Evolutionary conservation across 2,329 filamentous ascomycete species (phyloP).

Genomic region (Bipolaris victoriae): DNA sequence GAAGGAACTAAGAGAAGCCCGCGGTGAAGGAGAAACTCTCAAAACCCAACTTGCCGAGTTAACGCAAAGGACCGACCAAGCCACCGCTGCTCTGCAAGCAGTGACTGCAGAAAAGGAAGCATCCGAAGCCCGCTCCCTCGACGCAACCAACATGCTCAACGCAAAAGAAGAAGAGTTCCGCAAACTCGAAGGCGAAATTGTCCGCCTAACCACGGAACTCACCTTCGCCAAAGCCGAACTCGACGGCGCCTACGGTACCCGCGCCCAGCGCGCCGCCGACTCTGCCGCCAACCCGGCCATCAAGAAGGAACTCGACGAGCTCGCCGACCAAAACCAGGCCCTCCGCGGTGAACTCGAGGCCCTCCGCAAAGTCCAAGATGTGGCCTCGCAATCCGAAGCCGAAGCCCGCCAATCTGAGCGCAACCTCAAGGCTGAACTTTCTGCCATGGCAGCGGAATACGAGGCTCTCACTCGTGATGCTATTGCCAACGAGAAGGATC

Average conservation of each 20-base stretch:
- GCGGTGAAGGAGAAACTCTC: slow-evolving; percentile 45
- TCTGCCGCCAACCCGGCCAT: slow-evolving; percentile 63
- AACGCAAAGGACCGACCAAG: slow-evolving; percentile 40
- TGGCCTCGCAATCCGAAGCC: slow-evolving; percentile 44
- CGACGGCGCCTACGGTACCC: slow-evolving; percentile 88
- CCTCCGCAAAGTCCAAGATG: slow-evolving; percentile 48
- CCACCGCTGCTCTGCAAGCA: slow-evolving; percentile 31
- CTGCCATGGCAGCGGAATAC: slow-evolving; percentile 72
- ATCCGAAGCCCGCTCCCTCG: slow-evolving; percentile 38
- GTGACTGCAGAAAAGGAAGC: slow-evolving; percentile 42
- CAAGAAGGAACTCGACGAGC: slow-evolving; percentile 64
- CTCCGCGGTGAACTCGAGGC: slow-evolving; percentile 53
- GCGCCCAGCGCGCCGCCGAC: slow-evolving; percentile 71
- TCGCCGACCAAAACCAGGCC: slow-evolving; percentile 54
- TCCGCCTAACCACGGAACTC: slow-evolving; percentile 74
- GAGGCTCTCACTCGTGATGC: slow-evolving; percentile 72
- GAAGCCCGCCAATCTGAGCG: slow-evolving; percentile 49
- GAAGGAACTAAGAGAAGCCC: slow-evolving; percentile 36
- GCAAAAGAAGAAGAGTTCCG: slow-evolving; percentile 47
- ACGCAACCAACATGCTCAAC: slow-evolving; percentile 37
- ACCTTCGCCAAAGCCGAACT: slow-evolving; percentile 92
- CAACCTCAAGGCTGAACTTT: slow-evolving; percentile 68
- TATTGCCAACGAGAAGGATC: slow-evolving; percentile 74
- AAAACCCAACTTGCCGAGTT: slow-evolving; percentile 47
- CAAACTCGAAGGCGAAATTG: slow-evolving; percentile 66